Conservation (phyloP, 306 rosid species). For the Begonia peltatifolia region DNA sequence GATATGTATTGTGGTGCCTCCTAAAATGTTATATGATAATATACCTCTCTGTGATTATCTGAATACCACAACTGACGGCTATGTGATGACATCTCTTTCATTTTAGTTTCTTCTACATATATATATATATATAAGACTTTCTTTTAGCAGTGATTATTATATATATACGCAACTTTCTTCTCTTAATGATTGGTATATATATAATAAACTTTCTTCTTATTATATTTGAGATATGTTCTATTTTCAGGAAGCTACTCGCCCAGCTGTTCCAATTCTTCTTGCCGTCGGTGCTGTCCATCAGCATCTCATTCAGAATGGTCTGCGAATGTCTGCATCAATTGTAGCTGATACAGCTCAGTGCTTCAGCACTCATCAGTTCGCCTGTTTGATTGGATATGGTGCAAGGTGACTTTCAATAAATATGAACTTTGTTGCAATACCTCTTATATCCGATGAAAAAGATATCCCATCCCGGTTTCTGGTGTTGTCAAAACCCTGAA, state of each 20-base stretch:
- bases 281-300: constrained; percentile 98
- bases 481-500: no score
- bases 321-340: constrained; percentile 84
- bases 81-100: no score
- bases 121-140: no score
- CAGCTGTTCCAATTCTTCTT: constrained; percentile 90
- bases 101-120: no score
- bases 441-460: not conserved
- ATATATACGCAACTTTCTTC: no score
- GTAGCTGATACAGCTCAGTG: constrained; percentile 94
- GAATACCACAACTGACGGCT: no score
- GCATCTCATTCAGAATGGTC: constrained; percentile 89
- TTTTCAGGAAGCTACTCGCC: constrained; percentile 77
- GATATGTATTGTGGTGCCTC: no score
- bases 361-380: constrained; percentile 98
- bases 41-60: no score
- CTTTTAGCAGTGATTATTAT: no score
- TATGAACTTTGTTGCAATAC: constrained; percentile 7
- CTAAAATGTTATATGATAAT: no score
- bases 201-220: not conserved
- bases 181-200: no score
- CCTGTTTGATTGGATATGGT: constrained; percentile 98
- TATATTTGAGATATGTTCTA: constrained; percentile 10
- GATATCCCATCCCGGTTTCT: not conserved
- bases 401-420: constrained; percentile 59